A percentile compares a stretch with the other conserved stretches of the same genome.
Evolutionary conservation across 345 rosid genomes (phyloP).

Genomic region (Gynandropsis gynandra): DNA sequence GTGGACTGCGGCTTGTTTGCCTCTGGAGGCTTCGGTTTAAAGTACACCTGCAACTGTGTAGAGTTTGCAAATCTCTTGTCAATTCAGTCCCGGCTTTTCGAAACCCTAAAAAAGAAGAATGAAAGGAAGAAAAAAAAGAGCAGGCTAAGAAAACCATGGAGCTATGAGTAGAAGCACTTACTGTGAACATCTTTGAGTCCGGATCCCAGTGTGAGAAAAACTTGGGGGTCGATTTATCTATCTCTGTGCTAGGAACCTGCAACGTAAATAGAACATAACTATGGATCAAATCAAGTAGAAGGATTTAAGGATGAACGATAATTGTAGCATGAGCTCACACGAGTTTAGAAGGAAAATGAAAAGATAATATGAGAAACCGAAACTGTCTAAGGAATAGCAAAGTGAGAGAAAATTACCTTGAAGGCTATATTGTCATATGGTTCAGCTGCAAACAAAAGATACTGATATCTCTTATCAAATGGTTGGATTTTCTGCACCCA

Average conservation of each 20-base stretch:
- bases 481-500: slow-evolving; percentile 68
- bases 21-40: slow-evolving; percentile 77
- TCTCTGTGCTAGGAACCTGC: slow-evolving; percentile 98
- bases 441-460: slow-evolving; percentile 90
- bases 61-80: background rate
- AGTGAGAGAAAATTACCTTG: slow-evolving; percentile 44
- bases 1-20: slow-evolving; percentile 60
- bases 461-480: slow-evolving; percentile 83
- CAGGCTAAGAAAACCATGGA: background rate
- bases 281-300: no score
- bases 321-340: background rate
- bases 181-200: slow-evolving; percentile 97
- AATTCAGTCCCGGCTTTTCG: no score
- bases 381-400: background rate
- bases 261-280: background rate
- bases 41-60: slow-evolving; percentile 80
- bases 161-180: slow-evolving; percentile 30
- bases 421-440: slow-evolving; percentile 95
- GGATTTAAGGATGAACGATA: background rate
- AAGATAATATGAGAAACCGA: background rate
- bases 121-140: background rate
- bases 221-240: slow-evolving; percentile 94
- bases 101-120: background rate
- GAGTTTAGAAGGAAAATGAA: slow-evolving; percentile 8
- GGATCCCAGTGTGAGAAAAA: slow-evolving; percentile 99